A percentile compares a stretch with the other conserved stretches of the same genome.
Evolutionary conservation across 352 stramenopile genomes (phyloP).

Genomic region (Globisporangium yorkense): DNA sequence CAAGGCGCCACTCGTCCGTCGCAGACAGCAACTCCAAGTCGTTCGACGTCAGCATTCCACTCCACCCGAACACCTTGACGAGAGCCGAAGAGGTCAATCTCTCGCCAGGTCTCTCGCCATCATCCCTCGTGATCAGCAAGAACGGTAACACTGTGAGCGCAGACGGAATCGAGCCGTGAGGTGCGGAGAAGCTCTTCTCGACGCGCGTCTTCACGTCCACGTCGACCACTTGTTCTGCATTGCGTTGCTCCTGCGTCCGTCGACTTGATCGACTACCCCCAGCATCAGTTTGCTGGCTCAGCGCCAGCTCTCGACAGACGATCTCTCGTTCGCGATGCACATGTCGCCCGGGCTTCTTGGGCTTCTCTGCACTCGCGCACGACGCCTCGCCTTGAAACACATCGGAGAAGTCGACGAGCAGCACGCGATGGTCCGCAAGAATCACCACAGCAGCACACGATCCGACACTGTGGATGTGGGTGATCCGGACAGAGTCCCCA

Average conservation of each 20-base stretch:
- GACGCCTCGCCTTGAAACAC: slow-evolving; percentile 4
- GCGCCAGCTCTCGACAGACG: slow-evolving; percentile 25
- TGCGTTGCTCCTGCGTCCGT: slow-evolving; percentile 8
- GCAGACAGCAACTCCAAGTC: slow-evolving; percentile 20
- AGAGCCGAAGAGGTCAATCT: not conserved
- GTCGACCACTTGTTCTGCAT: not conserved
- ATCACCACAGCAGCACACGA: slow-evolving; percentile 20
- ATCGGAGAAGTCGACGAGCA: slow-evolving; percentile 35
- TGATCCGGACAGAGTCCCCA: slow-evolving; percentile 5
- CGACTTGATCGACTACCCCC: slow-evolving; percentile 8
- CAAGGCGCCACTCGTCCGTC: slow-evolving; percentile 33
- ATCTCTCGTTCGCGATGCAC: slow-evolving; percentile 18
- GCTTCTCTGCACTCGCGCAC: slow-evolving; percentile 9
- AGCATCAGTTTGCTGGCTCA: slow-evolving; percentile 8
- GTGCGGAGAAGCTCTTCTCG: slow-evolving; percentile 9
- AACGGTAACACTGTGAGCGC: slow-evolving; percentile 12
- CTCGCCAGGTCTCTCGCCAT: not conserved
- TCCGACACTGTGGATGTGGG: slow-evolving; percentile 33
- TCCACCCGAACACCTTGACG: slow-evolving; percentile 35
- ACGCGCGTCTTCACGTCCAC: slow-evolving; percentile 11
- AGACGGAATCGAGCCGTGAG: not conserved
- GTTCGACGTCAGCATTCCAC: slow-evolving; percentile 14
- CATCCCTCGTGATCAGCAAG: slow-evolving; percentile 3
- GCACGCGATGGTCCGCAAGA: slow-evolving; percentile 20
- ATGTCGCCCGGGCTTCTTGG: slow-evolving; percentile 4